phyloP scores from a whole-genome alignment of 2,329 filamentous ascomycete species.

The Epichloe sylvatica region DNA sequence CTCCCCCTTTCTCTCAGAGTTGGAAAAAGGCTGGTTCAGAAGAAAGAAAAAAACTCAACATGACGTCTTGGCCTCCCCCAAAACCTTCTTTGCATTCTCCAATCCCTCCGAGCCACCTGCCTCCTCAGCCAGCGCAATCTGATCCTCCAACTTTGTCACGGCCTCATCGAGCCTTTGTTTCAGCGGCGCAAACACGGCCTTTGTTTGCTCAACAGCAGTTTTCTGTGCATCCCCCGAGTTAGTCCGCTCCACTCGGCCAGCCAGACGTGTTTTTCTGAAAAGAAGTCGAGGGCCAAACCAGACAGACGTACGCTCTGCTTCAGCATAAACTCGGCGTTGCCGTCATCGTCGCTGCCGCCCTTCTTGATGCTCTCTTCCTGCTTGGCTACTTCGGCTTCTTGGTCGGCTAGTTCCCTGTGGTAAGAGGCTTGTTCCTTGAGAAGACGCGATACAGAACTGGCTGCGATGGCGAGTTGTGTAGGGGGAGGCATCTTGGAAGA shows the following conservation, averaged over 20 bases:
- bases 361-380: constrained; percentile 46
- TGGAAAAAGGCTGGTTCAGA: too few species aligned
- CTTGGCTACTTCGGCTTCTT: constrained; percentile 56
- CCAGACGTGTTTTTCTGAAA: background rate
- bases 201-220: constrained; percentile 75
- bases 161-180: constrained; percentile 58
- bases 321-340: constrained; percentile 64
- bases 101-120: constrained; percentile 35
- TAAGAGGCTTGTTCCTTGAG: constrained; percentile 88
- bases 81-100: constrained; percentile 38
- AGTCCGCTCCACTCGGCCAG: background rate
- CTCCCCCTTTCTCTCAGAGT: background rate
- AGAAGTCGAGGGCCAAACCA: background rate
- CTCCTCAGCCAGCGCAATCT: constrained; percentile 45
- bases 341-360: constrained; percentile 42
- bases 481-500: constrained; percentile 56
- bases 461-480: constrained; percentile 63
- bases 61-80: constrained; percentile 32
- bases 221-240: constrained; percentile 34
- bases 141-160: constrained; percentile 57
- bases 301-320: constrained; percentile 63
- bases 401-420: constrained; percentile 67
- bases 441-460: constrained; percentile 64
- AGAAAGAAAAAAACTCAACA: background rate
- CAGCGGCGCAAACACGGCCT: constrained; percentile 63